phyloP scores from a whole-genome alignment of 2,329 filamentous ascomycete genomes.

The Hypoxylon sp. region DNA sequence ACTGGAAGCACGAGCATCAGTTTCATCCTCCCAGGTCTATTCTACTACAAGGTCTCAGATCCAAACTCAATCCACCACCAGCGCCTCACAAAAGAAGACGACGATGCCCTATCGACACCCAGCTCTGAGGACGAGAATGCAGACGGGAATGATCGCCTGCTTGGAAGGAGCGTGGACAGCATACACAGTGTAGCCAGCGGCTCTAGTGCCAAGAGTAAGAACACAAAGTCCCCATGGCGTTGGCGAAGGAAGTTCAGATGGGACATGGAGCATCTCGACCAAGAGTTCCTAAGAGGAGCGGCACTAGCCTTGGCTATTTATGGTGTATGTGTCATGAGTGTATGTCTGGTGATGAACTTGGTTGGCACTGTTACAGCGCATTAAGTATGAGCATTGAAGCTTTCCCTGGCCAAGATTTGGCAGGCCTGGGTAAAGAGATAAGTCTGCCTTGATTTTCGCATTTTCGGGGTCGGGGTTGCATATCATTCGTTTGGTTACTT shows the following conservation, averaged over 20 bases:
- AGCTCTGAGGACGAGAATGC: conserved; percentile 57
- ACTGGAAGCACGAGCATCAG: conserved; percentile 96
- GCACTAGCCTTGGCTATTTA: conserved; percentile 85
- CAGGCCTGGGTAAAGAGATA: not conserved
- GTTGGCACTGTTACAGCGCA: conserved; percentile 77
- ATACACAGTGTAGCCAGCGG: conserved; percentile 60
- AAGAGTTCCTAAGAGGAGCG: conserved; percentile 76
- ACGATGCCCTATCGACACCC: conserved; percentile 77
- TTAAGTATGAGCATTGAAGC: conserved; percentile 53
- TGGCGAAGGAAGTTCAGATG: conserved; percentile 71
- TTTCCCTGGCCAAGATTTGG: not conserved
- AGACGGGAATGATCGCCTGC: conserved; percentile 54
- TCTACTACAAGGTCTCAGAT: conserved; percentile 98
- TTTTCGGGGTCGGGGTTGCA: conserved; percentile 19
- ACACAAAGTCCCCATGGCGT: conserved; percentile 61
- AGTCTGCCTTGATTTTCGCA: conserved; percentile 11
- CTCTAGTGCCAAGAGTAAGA: conserved; percentile 54
- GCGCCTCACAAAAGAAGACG: conserved; percentile 89
- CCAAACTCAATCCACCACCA: conserved; percentile 91
- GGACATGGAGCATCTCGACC: conserved; percentile 75
- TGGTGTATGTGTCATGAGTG: conserved; percentile 88
- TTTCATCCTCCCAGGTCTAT: conserved; percentile 94
- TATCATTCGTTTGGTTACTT: conserved; percentile 33
- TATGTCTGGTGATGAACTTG: conserved; percentile 87
- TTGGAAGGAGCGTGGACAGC: conserved; percentile 64